Base-by-base conservation (phyloP, 75 land plant genomes). In the Sequoia sempervirens region DNA sequence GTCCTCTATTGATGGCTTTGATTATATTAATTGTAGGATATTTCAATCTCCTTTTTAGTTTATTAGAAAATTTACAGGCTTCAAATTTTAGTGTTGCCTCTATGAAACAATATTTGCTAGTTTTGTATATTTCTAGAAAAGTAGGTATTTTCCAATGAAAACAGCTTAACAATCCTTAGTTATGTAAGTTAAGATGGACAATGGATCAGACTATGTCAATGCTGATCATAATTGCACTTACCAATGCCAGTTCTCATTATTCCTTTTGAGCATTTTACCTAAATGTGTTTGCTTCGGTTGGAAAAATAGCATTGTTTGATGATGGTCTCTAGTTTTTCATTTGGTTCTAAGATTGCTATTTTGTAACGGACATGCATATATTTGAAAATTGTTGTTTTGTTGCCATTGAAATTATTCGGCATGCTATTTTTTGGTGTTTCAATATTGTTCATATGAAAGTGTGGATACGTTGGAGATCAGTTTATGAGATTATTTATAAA, bases 391-490 rank as follows among this genome's bases (percentile, higher is more conserved):
- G 37, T 32, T 32, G 73, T 70, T 10, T 70, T 70, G 36, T 32
- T 70, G 6, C 15, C 26, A 12, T 23, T 78, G 80, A 78, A 23
- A 43, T 88, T 84, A 79, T 86, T 83, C 69, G 85, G 88, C 30
- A n/a, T 50, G 75, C 72, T 61, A 52, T 84, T 83, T 32, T 50
- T 50, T 84, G 54, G 23, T 26, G 11, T 37, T 69, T 53, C 81
- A 37, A 79, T 52, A 50, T 32, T 53, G 61, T 81, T 80, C 14
- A 52, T 53, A 52, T 54, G 61, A 17, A 80, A 32, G 2, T 32
- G 47, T 54, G n/a, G 61, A 12, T 78, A 78, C 28, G 26, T 1
- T 9, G 30, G 47, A n/a, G 11, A 78, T 78, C 47, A 2, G 17
- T n/a, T 78, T 45, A 47, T 47, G 53, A 50, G 15, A 50, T 50